A percentile compares a stretch with the other conserved stretches of the same genome.
Conservation (phyloP, 371 early-diverging fungal genomes). For the Circinella minor region DNA sequence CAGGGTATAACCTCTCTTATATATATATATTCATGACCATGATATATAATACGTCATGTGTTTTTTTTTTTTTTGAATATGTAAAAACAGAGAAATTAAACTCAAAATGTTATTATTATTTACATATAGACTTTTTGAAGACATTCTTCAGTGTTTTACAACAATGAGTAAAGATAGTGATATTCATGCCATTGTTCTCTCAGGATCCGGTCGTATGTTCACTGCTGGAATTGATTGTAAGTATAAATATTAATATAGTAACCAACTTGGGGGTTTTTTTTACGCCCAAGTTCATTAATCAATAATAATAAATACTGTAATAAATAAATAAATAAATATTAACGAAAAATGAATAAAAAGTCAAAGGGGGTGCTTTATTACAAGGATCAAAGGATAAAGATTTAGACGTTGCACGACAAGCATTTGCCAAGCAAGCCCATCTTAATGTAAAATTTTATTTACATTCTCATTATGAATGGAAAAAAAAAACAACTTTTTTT, state of each 20-base stretch:
- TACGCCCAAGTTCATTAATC: too few species aligned
- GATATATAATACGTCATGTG: not conserved
- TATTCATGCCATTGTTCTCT: conserved; percentile 75
- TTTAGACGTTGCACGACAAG: conserved; percentile 26
- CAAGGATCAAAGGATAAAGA: too few species aligned
- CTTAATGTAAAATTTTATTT: conserved; percentile 30
- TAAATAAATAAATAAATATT: too few species aligned
- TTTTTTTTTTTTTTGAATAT: too few species aligned
- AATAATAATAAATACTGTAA: too few species aligned
- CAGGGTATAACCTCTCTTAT: conserved; percentile 21
- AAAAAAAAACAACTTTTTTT: too few species aligned
- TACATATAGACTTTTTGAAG: conserved; percentile 16
- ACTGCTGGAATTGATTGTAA: conserved; percentile 89
- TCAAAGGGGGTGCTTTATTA: too few species aligned
- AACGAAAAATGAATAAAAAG: not conserved
- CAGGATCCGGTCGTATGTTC: conserved; percentile 79
- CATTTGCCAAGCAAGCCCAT: conserved; percentile 49
- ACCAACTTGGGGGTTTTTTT: too few species aligned
- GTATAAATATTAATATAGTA: too few species aligned
- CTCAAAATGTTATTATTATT: too few species aligned
- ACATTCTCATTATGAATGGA: too few species aligned
- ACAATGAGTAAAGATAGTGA: conserved; percentile 60
- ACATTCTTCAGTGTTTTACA: conserved; percentile 49
- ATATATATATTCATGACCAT: conserved; percentile 10
- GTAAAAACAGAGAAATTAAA: too few species aligned